These are phyloP conservation scores for Aspergillus sp. DNA, from an alignment of 2,329 filamentous ascomycete species.

Conservation along the genomic window DNA sequence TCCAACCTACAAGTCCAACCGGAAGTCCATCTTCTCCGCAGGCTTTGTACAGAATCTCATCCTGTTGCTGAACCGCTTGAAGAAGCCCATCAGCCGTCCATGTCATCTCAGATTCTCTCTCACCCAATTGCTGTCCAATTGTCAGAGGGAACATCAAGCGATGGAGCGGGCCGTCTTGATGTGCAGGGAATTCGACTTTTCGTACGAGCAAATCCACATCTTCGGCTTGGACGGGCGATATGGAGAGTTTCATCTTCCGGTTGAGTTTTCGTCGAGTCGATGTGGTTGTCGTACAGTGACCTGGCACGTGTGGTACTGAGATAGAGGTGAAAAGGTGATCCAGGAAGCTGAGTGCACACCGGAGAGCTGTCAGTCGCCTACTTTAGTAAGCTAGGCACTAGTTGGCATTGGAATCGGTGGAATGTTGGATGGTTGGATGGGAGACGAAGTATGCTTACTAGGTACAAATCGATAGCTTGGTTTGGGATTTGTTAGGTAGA, in stretches of 20 bases:
- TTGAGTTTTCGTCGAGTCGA: no score
- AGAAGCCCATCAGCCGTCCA: conserved; percentile 1
- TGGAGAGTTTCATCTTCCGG: not conserved
- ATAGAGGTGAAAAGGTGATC: no score
- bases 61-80: conserved; percentile 3
- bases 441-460: no score
- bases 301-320: no score
- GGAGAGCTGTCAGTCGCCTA: no score
- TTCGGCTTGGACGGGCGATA: conserved; percentile 2
- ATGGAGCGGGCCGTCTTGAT: conserved; percentile 1
- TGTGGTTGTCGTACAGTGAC: no score
- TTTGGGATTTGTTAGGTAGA: no score
- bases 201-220: conserved; percentile 3
- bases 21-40: conserved; percentile 6
- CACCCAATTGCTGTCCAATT: not conserved
- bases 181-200: conserved; percentile 4
- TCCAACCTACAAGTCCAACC: conserved; percentile 5
- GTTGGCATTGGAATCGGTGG: no score
- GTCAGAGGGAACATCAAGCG: conserved; percentile 2
- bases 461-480: no score
- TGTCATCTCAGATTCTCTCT: conserved; percentile 1
- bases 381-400: no score
- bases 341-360: no score
- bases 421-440: no score
- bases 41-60: conserved; percentile 6